Percentiles rank a stretch among this genome's conserved stretches.
Conservation (phyloP, 2,329 filamentous ascomycete species). For the Pyrenophora tritici-repentis region DNA sequence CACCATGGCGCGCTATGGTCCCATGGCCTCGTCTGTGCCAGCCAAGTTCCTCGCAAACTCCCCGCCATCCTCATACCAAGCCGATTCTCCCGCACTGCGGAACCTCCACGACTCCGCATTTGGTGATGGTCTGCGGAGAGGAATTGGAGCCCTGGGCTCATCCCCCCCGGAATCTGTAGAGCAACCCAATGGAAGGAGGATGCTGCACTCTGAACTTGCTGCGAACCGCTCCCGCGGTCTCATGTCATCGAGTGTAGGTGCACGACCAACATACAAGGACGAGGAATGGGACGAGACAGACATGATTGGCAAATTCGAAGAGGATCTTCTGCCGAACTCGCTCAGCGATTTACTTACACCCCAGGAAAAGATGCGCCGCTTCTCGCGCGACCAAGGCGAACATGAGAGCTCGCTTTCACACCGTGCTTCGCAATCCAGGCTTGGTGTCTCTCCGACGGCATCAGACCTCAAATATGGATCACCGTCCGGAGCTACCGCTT, state of each 20-base stretch:
- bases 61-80: conserved; percentile 67
- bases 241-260: conserved; percentile 64
- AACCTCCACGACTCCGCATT: conserved; percentile 69
- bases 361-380: conserved; percentile 63
- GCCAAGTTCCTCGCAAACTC: conserved; percentile 90
- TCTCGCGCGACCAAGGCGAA: conserved; percentile 63
- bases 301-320: conserved; percentile 76
- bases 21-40: conserved; percentile 89
- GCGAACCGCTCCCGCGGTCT: conserved; percentile 60
- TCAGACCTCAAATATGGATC: conserved; percentile 55
- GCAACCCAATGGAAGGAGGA: conserved; percentile 64
- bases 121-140: conserved; percentile 68
- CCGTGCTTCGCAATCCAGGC: conserved; percentile 53
- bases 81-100: conserved; percentile 65
- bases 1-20: conserved; percentile 84
- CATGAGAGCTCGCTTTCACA: conserved; percentile 40
- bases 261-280: conserved; percentile 49
- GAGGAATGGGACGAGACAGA: conserved; percentile 59
- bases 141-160: conserved; percentile 47
- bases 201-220: conserved; percentile 67
- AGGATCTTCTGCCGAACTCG: conserved; percentile 80
- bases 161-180: conserved; percentile 67
- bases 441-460: conserved; percentile 55
- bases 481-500: conserved; percentile 57
- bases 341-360: conserved; percentile 67